Evolutionary conservation across 257 asterid species (phyloP).

Genomic region (Nyctanthes arbortristis): DNA sequence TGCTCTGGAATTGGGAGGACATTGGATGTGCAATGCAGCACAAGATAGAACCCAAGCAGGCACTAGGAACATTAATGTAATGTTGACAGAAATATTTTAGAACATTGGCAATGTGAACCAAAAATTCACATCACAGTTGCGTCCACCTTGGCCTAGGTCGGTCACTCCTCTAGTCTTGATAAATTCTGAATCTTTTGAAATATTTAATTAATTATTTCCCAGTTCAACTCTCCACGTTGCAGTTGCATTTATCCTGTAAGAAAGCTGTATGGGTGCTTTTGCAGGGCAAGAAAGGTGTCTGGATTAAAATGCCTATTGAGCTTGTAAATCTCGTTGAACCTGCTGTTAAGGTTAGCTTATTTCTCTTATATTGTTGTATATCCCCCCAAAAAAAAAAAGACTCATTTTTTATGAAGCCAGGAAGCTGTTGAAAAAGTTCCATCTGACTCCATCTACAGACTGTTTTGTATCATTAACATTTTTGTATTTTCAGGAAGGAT

Average conservation of each 20-base stretch:
- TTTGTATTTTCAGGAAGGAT: constrained; percentile 75
- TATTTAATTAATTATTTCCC: neutral
- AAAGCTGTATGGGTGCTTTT: constrained; percentile 18
- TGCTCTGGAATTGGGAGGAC: neutral
- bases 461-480: constrained; percentile 5
- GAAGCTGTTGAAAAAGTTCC: neutral
- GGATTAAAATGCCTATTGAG: constrained; percentile 92
- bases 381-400: no score
- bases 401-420: constrained; percentile 6
- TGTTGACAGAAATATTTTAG: neutral
- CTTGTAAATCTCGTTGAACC: constrained; percentile 78
- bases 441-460: neutral
- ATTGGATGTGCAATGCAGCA: neutral
- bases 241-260: neutral
- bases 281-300: constrained; percentile 92
- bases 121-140: no score
- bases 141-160: no score
- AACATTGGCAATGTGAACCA: neutral
- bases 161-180: neutral
- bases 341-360: constrained; percentile 68
- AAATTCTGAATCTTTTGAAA: neutral
- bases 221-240: neutral
- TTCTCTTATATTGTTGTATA: neutral
- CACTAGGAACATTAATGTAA: neutral
- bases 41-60: neutral